These are phyloP conservation scores for Tritrichomonas musculus DNA, from an alignment of 208 protist genomes.

Conservation along the genomic window DNA sequence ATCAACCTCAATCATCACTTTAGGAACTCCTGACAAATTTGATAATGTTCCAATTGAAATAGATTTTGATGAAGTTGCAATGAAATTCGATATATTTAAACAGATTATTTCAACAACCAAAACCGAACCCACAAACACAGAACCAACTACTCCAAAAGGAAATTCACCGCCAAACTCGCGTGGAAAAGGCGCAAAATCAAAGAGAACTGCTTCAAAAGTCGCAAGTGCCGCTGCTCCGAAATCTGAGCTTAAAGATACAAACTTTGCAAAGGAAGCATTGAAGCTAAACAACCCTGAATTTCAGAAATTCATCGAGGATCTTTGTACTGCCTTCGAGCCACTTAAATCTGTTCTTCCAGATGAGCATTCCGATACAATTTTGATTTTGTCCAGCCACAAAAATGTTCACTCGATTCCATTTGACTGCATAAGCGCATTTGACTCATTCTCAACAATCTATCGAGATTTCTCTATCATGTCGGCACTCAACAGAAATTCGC, in stretches of 20 bases:
- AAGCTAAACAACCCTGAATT: not conserved
- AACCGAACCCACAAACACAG: not conserved
- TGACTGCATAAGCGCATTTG: not conserved
- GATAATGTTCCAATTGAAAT: not conserved
- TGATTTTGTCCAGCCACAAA: not conserved
- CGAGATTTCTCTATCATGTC: not conserved
- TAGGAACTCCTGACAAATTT: not conserved
- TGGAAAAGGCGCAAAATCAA: not conserved
- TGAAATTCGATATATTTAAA: conserved; percentile 16
- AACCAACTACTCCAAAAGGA: not conserved
- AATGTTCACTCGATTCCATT: conserved; percentile 8
- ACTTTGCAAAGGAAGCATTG: conserved; percentile 1
- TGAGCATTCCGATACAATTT: not conserved
- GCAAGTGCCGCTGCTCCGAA: not conserved
- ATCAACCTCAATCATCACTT: not conserved
- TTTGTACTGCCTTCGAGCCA: not conserved
- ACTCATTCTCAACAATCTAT: not conserved
- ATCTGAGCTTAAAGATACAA: not conserved
- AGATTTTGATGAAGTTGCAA: not conserved
- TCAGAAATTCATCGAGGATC: not conserved
- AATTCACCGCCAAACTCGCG: not conserved
- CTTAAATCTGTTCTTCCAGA: not conserved
- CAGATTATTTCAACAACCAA: conserved; percentile 12
- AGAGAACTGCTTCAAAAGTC: not conserved
- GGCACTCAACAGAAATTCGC: not conserved